A percentile compares a stretch with the other conserved stretches of the same genome.
These are phyloP conservation scores for Ganoderma lingzhi DNA, from an alignment of 1,284 basidiomycete genomes.

Conservation along the genomic window DNA sequence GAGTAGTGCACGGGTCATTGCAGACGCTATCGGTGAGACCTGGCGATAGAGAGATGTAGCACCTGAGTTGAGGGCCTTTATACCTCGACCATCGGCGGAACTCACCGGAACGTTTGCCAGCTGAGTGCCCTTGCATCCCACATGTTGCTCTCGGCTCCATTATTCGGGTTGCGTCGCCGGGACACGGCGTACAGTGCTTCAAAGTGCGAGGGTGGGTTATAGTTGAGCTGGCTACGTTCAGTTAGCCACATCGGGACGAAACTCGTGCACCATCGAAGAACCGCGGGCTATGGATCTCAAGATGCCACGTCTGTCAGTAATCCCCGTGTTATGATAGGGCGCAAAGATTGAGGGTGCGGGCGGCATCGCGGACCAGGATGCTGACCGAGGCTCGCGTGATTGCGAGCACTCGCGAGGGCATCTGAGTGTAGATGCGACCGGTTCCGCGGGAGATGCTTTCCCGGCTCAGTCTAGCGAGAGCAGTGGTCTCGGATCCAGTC, in stretches of 20 bases:
- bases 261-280: constrained; percentile 15
- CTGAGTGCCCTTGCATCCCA: background rate
- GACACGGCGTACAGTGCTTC: background rate
- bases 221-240: background rate
- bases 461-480: background rate
- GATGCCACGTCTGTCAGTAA: constrained; percentile 16
- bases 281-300: constrained; percentile 14
- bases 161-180: constrained; percentile 11
- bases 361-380: constrained; percentile 10
- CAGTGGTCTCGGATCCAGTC: constrained; percentile 1
- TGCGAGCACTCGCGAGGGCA: constrained; percentile 1
- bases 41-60: background rate
- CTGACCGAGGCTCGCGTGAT: constrained; percentile 22
- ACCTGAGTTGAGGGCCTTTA: constrained; percentile 16
- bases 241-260: constrained; percentile 23
- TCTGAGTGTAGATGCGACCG: background rate
- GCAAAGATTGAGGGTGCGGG: background rate
- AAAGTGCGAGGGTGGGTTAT: constrained; percentile 1
- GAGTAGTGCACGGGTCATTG: constrained; percentile 28
- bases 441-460: background rate
- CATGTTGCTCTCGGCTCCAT: constrained; percentile 11
- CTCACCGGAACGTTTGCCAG: background rate
- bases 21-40: background rate
- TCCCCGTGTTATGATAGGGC: constrained; percentile 28
- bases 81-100: constrained; percentile 12